phyloP scores from a whole-genome alignment of 2,329 filamentous ascomycete genomes.

The Diaporthe ampelina region DNA sequence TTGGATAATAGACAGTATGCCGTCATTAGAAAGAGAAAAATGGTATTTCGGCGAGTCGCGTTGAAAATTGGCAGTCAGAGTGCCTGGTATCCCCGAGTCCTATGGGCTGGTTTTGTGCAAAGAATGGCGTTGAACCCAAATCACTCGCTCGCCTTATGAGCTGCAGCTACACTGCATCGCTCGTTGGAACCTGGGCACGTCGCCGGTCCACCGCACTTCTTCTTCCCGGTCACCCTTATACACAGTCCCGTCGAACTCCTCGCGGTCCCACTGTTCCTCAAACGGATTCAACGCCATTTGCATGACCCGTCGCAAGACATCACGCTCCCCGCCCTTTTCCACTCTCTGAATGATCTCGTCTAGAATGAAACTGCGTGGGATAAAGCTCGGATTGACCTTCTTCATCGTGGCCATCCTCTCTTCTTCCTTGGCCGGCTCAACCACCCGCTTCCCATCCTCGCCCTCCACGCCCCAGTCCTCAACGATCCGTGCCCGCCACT shows the following conservation, averaged over 20 bases:
- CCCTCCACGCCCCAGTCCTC: conserved; percentile 79
- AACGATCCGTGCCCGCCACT: conserved; percentile 78
- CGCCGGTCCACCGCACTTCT: conserved; percentile 86
- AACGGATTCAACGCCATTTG: conserved; percentile 89
- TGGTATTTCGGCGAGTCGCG: neutral
- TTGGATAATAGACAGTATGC: neutral
- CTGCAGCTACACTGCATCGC: conserved; percentile 97
- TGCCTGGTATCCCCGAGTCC: conserved; percentile 24
- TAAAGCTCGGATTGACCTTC: conserved; percentile 90
- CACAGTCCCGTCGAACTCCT: conserved; percentile 60
- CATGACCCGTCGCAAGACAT: conserved; percentile 83
- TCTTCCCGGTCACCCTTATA: conserved; percentile 76
- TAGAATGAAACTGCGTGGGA: conserved; percentile 91
- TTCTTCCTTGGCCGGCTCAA: conserved; percentile 62
- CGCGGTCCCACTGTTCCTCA: conserved; percentile 78
- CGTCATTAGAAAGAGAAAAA: neutral
- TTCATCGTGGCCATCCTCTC: conserved; percentile 83
- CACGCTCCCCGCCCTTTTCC: conserved; percentile 85
- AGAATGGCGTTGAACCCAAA: neutral
- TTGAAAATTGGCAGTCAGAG: neutral
- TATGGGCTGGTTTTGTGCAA: neutral
- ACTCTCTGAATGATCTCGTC: conserved; percentile 94
- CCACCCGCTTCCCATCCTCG: conserved; percentile 49
- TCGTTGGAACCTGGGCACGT: conserved; percentile 83
- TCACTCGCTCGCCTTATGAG: conserved; percentile 66